Evolutionary conservation across 2,329 filamentous ascomycete species (phyloP), one percentile per base, ranked within the genome.

Genomic region (Sporothrix inflata): DNA sequence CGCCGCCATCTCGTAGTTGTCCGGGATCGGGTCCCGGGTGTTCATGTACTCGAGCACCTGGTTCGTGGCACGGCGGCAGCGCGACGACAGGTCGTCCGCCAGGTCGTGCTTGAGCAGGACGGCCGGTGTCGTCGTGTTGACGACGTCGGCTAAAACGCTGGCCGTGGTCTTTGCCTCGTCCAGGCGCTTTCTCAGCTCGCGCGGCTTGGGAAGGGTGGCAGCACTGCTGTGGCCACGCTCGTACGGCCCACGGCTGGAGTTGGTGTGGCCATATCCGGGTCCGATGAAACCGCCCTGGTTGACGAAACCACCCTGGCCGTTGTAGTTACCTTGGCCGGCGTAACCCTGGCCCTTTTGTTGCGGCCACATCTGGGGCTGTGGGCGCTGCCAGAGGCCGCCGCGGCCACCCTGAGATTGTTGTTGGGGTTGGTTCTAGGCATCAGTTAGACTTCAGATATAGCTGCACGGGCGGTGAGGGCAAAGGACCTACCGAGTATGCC

Each of bases 1-100:
- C 16, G 90, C 94, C 79, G 96, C 90, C 88, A 98, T 94, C 0
- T 95, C 98, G 76, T 97, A 92, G 78, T 97, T 95, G 80, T 98
- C 96, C 0, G 95, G 94, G 0, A 88, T 80, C 0, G 95, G 94
- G 79, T 93, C 88, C 72, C 92, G 90, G 63, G 90, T 89, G 55
- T 90, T 86, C 85, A 98, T 97, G 82, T 97, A 98, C 42, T 86
- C 86, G 78, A 98, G 94, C 76, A 98, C 90, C 78, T 92, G 93
- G 70, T 91, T 88, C 69, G 92, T 91, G 4, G 95, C 95, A 71
- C 89, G 88, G 75, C 91, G 89, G 79, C 95, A 98, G 30, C 96
- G 91, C 76, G 96, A 91, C 65, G 91, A 89, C 79, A 99, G 98
- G 82, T 99, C 96, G 79, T 91, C 92, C 79, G 98, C 90, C 69